Base-by-base conservation (phyloP, 2,329 filamentous ascomycete species). In the Cladosporium sp. region DNA sequence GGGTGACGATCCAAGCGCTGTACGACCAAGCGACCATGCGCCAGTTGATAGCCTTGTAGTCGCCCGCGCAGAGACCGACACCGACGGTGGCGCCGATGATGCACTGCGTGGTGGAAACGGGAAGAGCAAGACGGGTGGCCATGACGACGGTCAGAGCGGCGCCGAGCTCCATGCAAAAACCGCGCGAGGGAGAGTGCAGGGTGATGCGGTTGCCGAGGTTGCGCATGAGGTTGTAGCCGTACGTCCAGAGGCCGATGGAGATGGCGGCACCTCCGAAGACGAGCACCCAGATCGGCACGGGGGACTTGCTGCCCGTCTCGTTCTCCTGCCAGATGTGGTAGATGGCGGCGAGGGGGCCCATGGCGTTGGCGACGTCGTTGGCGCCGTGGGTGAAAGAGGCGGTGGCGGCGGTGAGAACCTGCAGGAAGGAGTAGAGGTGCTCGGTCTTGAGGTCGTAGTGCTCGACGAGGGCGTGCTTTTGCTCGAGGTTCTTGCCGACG, bases 301-400 rank as follows among this genome's bases (percentile, higher is more conserved):
- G 64, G 0, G 76, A 64, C 63, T 77, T 73, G 0, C 60, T 61
- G 0, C 69, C 64, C 0, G 80, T 61, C 0, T 54, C 58, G 2
- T 74, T 76, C 0, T 67, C 70, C 24, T 69, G 58, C 77, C 79
- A 85, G 56, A 83, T 76, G 55, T 79, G 70, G 65, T 73, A 85
- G 58, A 84, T 78, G 37, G 80, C 76, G 0, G 81, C 77, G 56
- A 79, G 81, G 1, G 81, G 82, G 0, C 80, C 80, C 47, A 82
- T 74, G 19, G 80, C 80, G 61, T 78, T 84, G 59, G 77, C 70
- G 18, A 86, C 78, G 54, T 84, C 82, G 64, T 85, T 85, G 56
- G 80, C 80, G n/a, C 82, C 82, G 66, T 85, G 84, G 1, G 83
- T 81, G 57, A 87, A 86, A 1, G 82, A 84, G 19, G 83, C 83